phyloP scores from a whole-genome alignment of 495 filamentous ascomycete genomes.

The Xylaria venustula region DNA sequence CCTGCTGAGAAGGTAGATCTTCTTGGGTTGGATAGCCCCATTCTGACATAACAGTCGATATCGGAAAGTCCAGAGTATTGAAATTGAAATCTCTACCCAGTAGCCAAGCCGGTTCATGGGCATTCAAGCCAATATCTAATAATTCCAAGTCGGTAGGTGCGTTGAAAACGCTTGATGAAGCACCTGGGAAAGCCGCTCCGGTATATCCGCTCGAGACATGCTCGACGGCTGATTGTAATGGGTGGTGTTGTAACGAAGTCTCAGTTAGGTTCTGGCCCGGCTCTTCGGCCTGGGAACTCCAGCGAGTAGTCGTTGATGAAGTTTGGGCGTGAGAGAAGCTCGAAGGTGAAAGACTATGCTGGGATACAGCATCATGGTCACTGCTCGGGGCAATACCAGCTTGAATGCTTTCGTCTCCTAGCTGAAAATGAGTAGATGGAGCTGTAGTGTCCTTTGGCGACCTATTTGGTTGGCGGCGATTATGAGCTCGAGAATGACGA shows the following conservation, averaged over 20 bases:
- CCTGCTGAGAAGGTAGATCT: neutral
- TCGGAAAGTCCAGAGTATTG: constrained; percentile 9
- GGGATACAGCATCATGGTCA: constrained; percentile 3
- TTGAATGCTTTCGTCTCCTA: neutral
- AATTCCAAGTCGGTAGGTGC: constrained; percentile 7
- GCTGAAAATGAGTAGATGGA: constrained; percentile 2
- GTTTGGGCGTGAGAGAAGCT: neutral
- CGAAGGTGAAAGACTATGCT: neutral
- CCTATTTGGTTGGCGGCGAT: neutral
- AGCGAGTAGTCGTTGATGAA: neutral
- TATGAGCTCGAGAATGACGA: constrained; percentile 11
- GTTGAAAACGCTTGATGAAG: neutral
- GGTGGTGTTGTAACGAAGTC: neutral
- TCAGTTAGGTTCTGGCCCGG: constrained; percentile 1
- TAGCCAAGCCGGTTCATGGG: constrained; percentile 11
- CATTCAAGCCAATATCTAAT: constrained; percentile 9
- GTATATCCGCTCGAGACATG: neutral
- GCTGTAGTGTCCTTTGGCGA: neutral
- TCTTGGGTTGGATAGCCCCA: constrained; percentile 4
- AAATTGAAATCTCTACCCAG: constrained; percentile 7
- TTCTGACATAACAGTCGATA: constrained; percentile 8
- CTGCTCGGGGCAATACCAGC: neutral
- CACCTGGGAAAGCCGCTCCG: neutral
- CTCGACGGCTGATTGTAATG: neutral
- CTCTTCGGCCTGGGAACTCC: neutral